Conservation (phyloP, 306 rosid species). For the Boehmeria nivea region DNA sequence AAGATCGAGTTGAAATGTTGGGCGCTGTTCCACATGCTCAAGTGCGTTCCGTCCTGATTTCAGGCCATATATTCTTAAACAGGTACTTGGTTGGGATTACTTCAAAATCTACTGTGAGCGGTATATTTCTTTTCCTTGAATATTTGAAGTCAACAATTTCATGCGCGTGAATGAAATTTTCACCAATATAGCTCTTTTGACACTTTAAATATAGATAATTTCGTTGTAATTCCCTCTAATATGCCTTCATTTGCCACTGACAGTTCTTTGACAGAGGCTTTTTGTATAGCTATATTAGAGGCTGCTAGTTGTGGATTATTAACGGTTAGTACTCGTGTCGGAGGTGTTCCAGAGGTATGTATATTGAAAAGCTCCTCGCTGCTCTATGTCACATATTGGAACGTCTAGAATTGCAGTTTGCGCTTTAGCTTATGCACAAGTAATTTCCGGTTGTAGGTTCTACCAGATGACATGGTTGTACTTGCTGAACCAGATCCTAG, state of each 20-base stretch:
- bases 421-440: neutral
- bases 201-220: neutral
- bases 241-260: conserved; percentile 4
- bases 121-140: no score
- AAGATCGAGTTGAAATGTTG: conserved; percentile 94
- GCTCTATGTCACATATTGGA: no score
- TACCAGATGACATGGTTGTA: conserved; percentile 90
- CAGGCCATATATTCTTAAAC: conserved; percentile 90
- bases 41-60: conserved; percentile 65
- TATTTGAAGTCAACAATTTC: no score
- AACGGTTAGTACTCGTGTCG: conserved; percentile 88
- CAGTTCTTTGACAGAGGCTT: conserved; percentile 95
- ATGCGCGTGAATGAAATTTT: no score
- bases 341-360: conserved; percentile 90
- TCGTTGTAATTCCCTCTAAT: conserved; percentile 1
- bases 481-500: conserved; percentile 82
- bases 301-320: conserved; percentile 98
- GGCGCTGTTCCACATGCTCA: conserved; percentile 82
- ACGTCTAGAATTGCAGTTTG: no score
- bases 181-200: no score
- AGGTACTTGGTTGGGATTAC: conserved; percentile 42
- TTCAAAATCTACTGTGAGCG: neutral
- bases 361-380: no score
- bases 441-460: conserved; percentile 53
- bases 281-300: conserved; percentile 94